Conservation (phyloP, 495 filamentous ascomycete genomes). For the Penicillium coffeae region DNA sequence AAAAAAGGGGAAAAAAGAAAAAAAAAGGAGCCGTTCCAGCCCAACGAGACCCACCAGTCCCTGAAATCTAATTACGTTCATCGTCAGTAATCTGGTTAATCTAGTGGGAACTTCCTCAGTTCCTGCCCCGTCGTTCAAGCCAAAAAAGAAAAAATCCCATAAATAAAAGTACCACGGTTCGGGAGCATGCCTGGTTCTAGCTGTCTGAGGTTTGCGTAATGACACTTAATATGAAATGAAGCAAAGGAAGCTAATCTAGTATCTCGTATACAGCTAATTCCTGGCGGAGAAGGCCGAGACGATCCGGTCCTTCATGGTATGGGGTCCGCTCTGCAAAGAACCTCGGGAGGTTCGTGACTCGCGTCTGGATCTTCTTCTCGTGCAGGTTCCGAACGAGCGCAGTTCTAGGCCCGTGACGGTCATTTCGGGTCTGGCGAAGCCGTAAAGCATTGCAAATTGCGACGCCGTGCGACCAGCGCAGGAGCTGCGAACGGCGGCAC, state of each 20-base stretch:
- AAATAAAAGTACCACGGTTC: slow-evolving; percentile 13
- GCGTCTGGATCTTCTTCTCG: background rate
- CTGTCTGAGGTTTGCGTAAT: background rate
- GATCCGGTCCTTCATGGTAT: slow-evolving; percentile 4
- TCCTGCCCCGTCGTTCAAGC: slow-evolving; percentile 26
- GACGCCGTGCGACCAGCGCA: slow-evolving; percentile 11
- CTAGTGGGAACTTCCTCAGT: slow-evolving; percentile 17
- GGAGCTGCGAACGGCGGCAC: slow-evolving; percentile 12
- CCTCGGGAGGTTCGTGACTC: background rate
- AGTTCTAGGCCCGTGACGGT: slow-evolving; percentile 30
- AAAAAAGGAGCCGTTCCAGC: background rate
- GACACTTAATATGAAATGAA: too few relatives aligned
- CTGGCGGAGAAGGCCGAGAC: slow-evolving; percentile 1
- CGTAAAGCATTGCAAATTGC: too few relatives aligned
- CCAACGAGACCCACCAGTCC: slow-evolving; percentile 15
- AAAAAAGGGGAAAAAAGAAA: background rate
- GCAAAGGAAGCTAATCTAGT: too few relatives aligned
- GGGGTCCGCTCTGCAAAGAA: background rate
- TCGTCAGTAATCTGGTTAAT: slow-evolving; percentile 16
- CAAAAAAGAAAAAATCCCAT: too few relatives aligned
- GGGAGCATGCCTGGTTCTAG: slow-evolving; percentile 10
- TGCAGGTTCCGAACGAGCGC: too few relatives aligned
- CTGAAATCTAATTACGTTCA: background rate
- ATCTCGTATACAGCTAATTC: too few relatives aligned
- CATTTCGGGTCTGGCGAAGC: too few relatives aligned